Base-by-base conservation (phyloP, 2,329 filamentous ascomycete genomes). In the Neofusicoccum ribis region DNA sequence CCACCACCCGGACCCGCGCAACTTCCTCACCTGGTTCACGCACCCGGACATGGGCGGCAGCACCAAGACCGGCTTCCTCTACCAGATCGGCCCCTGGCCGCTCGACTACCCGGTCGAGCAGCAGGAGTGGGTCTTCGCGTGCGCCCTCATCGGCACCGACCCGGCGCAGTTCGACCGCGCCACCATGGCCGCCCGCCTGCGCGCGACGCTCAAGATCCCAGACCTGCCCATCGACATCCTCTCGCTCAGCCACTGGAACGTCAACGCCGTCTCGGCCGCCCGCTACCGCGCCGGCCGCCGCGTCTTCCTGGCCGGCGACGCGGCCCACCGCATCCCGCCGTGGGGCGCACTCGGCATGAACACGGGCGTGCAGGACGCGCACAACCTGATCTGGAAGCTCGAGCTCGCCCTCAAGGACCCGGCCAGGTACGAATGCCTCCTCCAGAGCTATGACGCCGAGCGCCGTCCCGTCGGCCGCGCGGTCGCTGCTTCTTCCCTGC, bases 301-400 rank as follows among this genome's bases (percentile, higher is more conserved):
- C 5, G 66, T 76, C 44, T 77, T 79, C 65, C 73, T 79, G 23
- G 71, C 74, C 4, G 78, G 77, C 11, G 78, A 80, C 65, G 73
- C 76, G 3, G 77, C 77, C 0, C 77, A 79, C 68, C 69, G 69
- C 31, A 72, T 76, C 41, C 76, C 77, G 17, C 77, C 77, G 0
- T 75, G 72, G 69, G 75, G 76, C 15, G 77, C 72, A 5, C 70
- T 78, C 3, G 77, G 77, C 3, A 68, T 74, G 63, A 79, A 79
- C 62, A 77, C 75, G 1, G 77, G 76, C 12, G 69, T 79, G 3
- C 74, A 77, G 64, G 77, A 79, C 63, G 74, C 71, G 0, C 72
- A 76, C 41, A 79, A 79, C 64, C 69, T 79, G 8, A 70, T 73
- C 3, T 79, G 77, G 77, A 79, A 79, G 64, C 69, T 78, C 7